Evolutionary conservation across 225 moss, liverwort and hornwort genomes (phyloP).

Genomic region (Pleurozium schreberi): DNA sequence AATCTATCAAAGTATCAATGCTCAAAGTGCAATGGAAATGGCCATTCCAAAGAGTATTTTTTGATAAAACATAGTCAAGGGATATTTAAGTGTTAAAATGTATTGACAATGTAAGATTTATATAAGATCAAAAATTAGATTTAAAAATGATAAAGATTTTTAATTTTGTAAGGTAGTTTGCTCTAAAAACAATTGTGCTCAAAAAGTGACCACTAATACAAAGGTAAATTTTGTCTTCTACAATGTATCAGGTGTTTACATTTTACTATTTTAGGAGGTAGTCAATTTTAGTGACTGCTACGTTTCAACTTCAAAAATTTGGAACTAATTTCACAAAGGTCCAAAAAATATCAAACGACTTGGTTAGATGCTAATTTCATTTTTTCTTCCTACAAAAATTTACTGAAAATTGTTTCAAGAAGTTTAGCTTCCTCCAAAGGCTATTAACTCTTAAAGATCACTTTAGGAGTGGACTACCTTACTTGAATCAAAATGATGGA

Average conservation of each 20-base stretch:
- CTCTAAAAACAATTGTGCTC: neutral
- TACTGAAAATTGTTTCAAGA: neutral
- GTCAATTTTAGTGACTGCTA: neutral
- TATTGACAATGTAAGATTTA: no score
- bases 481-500: slow-evolving; percentile 62
- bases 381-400: neutral
- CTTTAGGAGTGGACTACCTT: neutral
- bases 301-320: neutral
- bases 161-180: neutral
- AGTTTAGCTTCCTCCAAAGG: neutral
- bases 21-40: neutral
- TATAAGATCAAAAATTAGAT: neutral
- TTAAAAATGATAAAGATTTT: no score
- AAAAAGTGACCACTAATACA: neutral
- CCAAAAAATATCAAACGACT: neutral
- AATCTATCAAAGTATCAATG: neutral
- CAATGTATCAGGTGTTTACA: no score
- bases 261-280: neutral
- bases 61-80: rapidly evolving
- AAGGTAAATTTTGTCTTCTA: neutral
- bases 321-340: neutral
- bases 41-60: neutral
- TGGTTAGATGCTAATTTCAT: neutral
- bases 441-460: neutral
- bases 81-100: neutral